Percentiles rank a stretch among this genome's conserved stretches.
Conservation (phyloP, 2,329 filamentous ascomycete genomes). For the Myriangium duriaei region DNA sequence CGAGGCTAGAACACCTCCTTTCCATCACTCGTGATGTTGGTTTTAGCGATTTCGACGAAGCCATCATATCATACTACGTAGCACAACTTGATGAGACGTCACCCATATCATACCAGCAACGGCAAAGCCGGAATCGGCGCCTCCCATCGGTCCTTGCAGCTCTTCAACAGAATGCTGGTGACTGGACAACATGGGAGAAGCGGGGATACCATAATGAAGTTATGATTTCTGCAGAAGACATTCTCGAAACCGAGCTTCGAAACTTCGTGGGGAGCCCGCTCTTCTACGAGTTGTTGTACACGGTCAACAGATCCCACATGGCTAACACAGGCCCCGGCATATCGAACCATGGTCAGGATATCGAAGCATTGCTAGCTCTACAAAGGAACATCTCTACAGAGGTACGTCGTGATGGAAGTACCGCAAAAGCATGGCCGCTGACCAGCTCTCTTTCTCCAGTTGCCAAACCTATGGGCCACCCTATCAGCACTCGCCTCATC, state of each 20-base stretch:
- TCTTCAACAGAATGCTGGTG: background rate
- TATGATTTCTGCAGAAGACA: background rate
- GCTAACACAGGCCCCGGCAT: background rate
- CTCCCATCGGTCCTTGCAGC: background rate
- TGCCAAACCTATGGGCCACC: background rate
- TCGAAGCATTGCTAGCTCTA: background rate
- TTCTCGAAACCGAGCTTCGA: background rate
- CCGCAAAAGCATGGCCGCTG: too few species aligned
- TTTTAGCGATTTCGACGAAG: background rate
- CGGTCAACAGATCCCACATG: background rate
- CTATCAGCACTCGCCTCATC: background rate
- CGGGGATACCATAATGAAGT: background rate
- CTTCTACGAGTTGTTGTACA: background rate
- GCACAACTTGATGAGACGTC: background rate
- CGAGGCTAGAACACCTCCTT: background rate
- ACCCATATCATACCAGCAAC: background rate
- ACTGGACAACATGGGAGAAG: background rate
- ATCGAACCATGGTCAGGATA: background rate
- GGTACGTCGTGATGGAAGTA: too few species aligned
- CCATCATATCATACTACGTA: background rate
- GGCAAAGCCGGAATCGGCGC: background rate
- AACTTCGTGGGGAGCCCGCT: background rate
- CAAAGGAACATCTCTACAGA: background rate
- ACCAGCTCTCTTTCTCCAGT: too few species aligned
- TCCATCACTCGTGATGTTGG: background rate